A percentile compares a stretch with the other conserved stretches of the same genome.
Evolutionary conservation across 257 asterid genomes (phyloP).

Genomic region (Nicotiana undulata): DNA sequence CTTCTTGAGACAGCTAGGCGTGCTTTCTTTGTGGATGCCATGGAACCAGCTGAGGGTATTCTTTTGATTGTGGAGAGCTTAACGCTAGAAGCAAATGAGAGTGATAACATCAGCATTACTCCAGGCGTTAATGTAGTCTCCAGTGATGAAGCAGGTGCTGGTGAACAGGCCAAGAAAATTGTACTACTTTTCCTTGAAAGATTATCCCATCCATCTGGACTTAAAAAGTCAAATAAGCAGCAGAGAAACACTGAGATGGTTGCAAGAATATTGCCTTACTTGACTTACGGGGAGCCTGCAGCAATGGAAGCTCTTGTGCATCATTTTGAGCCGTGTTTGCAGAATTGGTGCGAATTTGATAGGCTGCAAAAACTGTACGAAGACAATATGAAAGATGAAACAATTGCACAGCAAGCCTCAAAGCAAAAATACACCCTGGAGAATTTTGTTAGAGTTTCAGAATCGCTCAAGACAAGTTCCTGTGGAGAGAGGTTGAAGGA

Average conservation of each 20-base stretch:
- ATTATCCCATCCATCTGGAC: constrained; percentile 87
- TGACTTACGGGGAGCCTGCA: constrained; percentile 96
- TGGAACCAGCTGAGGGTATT: constrained; percentile 99
- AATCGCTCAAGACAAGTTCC: constrained; percentile 90
- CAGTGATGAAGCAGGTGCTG: constrained; percentile 77
- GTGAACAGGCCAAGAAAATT: constrained; percentile 97
- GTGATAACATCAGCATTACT: constrained; percentile 70
- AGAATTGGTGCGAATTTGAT: constrained; percentile 83
- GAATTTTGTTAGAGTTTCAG: constrained; percentile 93
- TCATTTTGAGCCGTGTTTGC: constrained; percentile 88
- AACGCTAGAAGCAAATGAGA: constrained; percentile 94
- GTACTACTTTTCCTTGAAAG: constrained; percentile 95
- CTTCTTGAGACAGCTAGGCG: constrained; percentile 98
- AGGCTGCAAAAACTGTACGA: constrained; percentile 58
- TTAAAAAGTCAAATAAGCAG: constrained; percentile 83
- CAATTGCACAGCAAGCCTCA: constrained; percentile 59
- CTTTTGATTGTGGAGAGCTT: constrained; percentile 88
- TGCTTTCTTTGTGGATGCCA: constrained; percentile 94
- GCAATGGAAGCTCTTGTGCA: constrained; percentile 97
- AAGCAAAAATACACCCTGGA: constrained; percentile 83
- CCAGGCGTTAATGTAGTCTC: constrained; percentile 69
- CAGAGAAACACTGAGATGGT: constrained; percentile 99
- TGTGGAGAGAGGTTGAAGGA: constrained; percentile 98
- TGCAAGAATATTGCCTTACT: constrained; percentile 93
- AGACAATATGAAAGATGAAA: constrained; percentile 76